Evolutionary conservation across 2,329 filamentous ascomycete species (phyloP), one percentile per base, ranked within the genome.

Genomic region (Chrysoporthe deuterocubensis): DNA sequence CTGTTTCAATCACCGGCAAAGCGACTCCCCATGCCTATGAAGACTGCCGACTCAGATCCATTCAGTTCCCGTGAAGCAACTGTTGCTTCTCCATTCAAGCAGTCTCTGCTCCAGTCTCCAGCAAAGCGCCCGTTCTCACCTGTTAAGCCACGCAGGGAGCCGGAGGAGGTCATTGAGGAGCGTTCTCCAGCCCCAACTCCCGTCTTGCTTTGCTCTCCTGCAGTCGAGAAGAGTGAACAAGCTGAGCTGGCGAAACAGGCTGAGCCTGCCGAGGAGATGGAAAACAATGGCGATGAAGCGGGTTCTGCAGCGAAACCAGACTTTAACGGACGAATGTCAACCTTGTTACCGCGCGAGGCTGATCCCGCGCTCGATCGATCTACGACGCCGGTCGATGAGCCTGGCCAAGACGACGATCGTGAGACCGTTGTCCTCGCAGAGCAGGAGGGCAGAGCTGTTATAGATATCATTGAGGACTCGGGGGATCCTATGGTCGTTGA

Each of bases 1-100:
- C 73, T 85, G 4, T 74, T 86, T 3, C 80, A 82, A 64, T 86
- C 85, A 4, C 83, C 84, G 0, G 84, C 84, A 18, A 87, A 86
- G 75, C 78, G 84, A 57, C 79, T 82, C 1, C 79, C 81, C 54
- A 82, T 82, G 2, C 80, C 81, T 6, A 76, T 81, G 67, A 82
- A 83, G 73, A 73, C 77, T 16, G 69, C 81, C 11, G 75, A 74
- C 42, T 69, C 78, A 34, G 71, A 71, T 34, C 71, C 72, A 44
- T 73, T 72, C 21, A 72, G 71, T 32, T 76, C 71, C 32, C 68
- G 75, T 62, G 52, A 68, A 62, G 11, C 77, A 40, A 70, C 77
- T 44, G 70, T 70, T n/a, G 72, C 78, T 32, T 81, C 81, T 14
- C 79, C 80, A 0, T 78, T 82, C 67, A 86, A 85, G 74, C 73